Conservation (phyloP, 192 early-diverging fungal species). For the Entophlyctis luteolus region DNA sequence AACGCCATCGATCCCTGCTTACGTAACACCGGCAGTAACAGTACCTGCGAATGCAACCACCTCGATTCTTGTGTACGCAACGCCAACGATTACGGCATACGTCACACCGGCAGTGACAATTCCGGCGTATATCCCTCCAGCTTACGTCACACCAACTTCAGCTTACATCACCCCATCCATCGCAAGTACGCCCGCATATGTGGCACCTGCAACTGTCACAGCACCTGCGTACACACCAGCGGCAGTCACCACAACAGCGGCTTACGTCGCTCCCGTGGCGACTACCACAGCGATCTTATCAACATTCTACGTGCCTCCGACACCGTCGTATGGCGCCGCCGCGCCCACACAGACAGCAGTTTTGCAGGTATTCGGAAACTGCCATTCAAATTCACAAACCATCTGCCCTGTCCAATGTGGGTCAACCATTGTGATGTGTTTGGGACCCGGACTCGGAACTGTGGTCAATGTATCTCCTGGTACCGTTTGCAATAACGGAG, state of each 20-base stretch:
- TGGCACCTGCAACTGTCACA: neutral
- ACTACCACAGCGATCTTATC: neutral
- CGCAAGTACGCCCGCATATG: no score
- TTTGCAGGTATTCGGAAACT: neutral
- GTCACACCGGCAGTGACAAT: neutral
- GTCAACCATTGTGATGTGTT: neutral
- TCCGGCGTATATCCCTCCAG: neutral
- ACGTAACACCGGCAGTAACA: no score
- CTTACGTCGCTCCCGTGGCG: neutral
- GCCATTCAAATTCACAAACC: neutral
- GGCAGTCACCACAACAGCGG: neutral
- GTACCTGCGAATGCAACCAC: neutral
- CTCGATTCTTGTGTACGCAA: neutral
- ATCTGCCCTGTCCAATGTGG: neutral
- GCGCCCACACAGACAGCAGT: neutral
- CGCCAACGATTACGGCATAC: neutral
- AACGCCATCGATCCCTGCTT: no score
- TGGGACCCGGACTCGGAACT: neutral
- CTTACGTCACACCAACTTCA: no score
- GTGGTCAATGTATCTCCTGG: neutral
- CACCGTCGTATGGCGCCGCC: neutral
- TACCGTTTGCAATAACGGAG: neutral
- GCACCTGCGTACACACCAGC: neutral
- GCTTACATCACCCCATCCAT: no score
- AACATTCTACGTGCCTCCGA: neutral